Base-by-base conservation (phyloP, 495 filamentous ascomycete genomes). In the Xylaria intraflava region DNA sequence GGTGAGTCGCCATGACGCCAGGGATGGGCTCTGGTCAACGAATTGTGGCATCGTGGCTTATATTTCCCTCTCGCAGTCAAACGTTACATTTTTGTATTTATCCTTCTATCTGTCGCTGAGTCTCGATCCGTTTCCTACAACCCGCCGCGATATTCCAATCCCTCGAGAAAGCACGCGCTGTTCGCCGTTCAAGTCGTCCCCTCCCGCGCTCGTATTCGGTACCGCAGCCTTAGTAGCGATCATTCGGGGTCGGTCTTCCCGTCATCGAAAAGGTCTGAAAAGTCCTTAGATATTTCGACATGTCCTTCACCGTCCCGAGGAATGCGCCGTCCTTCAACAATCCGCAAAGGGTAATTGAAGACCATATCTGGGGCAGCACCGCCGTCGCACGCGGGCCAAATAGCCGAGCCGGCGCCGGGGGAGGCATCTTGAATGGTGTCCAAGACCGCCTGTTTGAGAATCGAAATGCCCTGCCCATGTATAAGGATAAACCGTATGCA, bases 401-500 rank as follows among this genome's bases (percentile, higher is more conserved):
- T 46, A 64, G 60, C 56, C 47, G 12, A 26, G 36, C 41, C 42
- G 52, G 19, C 1, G n/a, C 44, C 17, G 61, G 53, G 53, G 60
- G 62, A 30, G 68, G 70, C 23, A 72, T 78, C 44, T 64, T 82
- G 38, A 60, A 69, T 45, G 70, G 65, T 11, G 65, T 79, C 11
- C 73, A 76, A 47, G 69, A 73, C 49, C 65, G 65, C 49, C 69
- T 73, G 59, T 78, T 75, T 70, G 75, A 69, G 60, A 72, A 78
- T 29, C 73, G 79, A 40, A 81, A 78, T 46, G 77, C 83, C 29
- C 73, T 99, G 22, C 93, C 93, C 35, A 87, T 97, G 84, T 99
- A 99, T 71, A 99, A 99, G 75, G 93, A 99, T 70, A 99, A 99
- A 64, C 93, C 93, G 22, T 94, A 89, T 65, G 75, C 78, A 43